phyloP scores from a whole-genome alignment of 257 asterid species.

The Lithospermum erythrorhizon region DNA sequence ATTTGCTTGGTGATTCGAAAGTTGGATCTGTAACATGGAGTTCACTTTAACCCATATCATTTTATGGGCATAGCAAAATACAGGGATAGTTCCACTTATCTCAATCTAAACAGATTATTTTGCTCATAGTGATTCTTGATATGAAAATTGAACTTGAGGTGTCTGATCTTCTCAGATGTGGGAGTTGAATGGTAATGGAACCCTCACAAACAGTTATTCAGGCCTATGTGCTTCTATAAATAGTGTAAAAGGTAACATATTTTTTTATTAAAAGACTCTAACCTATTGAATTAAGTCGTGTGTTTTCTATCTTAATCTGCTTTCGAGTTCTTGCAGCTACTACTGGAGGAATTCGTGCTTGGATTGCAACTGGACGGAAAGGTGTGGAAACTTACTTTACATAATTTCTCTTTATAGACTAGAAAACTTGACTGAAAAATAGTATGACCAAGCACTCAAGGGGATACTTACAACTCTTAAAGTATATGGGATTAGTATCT shows the following conservation, averaged over 20 bases:
- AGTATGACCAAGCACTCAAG: no score
- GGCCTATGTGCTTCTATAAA: conserved; percentile 72
- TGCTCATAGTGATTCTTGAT: background rate
- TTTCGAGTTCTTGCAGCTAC: conserved; percentile 29
- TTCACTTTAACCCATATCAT: background rate
- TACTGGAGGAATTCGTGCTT: conserved; percentile 46
- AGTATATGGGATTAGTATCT: no score
- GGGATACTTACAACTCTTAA: background rate
- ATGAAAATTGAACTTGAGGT: background rate
- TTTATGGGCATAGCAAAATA: background rate
- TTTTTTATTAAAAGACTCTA: background rate
- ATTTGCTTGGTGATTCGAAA: no score
- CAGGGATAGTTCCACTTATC: background rate
- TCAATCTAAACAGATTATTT: background rate
- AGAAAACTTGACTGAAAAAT: background rate
- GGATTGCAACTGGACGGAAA: conserved; percentile 70
- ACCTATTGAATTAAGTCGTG: background rate
- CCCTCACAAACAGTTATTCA: conserved; percentile 62
- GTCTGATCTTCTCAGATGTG: conserved; percentile 53
- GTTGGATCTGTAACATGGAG: no score
- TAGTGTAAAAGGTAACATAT: conserved; percentile 35
- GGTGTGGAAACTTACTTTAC: conserved; percentile 29
- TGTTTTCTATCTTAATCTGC: background rate
- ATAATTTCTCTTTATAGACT: background rate
- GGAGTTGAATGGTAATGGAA: conserved; percentile 66